phyloP scores from a whole-genome alignment of 1,284 basidiomycete genomes.

The Ustilago sp. region DNA sequence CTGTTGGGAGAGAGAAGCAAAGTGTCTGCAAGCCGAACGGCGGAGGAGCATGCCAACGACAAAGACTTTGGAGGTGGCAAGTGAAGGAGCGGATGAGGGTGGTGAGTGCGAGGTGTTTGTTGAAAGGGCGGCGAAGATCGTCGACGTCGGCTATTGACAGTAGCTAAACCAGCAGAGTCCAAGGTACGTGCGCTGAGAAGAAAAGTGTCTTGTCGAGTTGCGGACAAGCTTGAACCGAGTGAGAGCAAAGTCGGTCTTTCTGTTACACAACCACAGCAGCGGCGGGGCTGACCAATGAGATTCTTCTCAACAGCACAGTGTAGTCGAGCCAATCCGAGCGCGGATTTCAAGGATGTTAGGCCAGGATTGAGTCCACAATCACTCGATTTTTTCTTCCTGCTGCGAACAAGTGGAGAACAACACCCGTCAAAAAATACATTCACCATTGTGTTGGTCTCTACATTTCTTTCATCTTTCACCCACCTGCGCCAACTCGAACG shows the following conservation, averaged over 20 bases:
- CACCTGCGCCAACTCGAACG: background rate
- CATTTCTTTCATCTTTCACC: background rate
- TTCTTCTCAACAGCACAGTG: conserved; percentile 1
- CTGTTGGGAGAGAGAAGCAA: conserved; percentile 49
- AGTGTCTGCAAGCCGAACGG: conserved; percentile 39
- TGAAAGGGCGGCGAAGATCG: background rate
- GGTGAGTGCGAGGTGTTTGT: background rate
- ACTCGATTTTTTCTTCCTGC: background rate
- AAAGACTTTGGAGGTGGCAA: conserved; percentile 20
- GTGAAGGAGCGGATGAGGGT: background rate
- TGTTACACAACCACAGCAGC: too few relatives aligned
- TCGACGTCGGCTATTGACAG: background rate
- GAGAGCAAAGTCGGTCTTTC: background rate
- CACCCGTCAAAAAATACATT: conserved; percentile 1
- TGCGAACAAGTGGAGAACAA: conserved; percentile 11
- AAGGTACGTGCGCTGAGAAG: background rate
- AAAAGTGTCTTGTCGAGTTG: background rate
- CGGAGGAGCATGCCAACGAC: conserved; percentile 55
- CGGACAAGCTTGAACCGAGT: conserved; percentile 24
- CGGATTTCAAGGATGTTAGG: conserved; percentile 8
- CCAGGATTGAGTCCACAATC: background rate
- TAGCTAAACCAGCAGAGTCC: background rate
- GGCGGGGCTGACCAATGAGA: conserved; percentile 42
- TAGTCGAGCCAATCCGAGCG: conserved; percentile 19
- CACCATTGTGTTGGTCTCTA: background rate